Evolutionary conservation across 108 stramenopile species (phyloP), one percentile per base, ranked within the genome.

Genomic region (Cyclotella choctawhatcheeana): DNA sequence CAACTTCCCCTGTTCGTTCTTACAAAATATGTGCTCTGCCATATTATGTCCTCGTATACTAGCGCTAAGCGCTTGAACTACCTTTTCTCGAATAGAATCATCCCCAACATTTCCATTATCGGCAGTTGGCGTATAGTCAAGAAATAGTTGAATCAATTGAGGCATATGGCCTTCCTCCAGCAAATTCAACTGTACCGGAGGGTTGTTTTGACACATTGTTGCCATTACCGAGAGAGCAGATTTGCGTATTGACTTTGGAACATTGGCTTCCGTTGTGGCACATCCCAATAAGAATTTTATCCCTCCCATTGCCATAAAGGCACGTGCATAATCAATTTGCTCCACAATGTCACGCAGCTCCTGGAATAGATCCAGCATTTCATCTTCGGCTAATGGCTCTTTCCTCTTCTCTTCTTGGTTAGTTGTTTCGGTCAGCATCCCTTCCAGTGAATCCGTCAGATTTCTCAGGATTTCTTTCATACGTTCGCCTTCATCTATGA

Each of bases 311-410:
- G 87, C 69, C 55, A 73, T 70, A 67, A 92, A 95, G 21, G 89
- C 86, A 5, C 86, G 80, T 5, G 94, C 94, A 63, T 84, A 95
- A 66, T 95, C 94, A 52, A 95, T 92, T 73, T 95, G 94, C 66
- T 95, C 94, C 33, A 95, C 94, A 71, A 95, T 89, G 65, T 95
- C 94, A 33, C 90, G 85, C 17, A 95, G 70, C 73, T 95, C 94
- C 51, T 89, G 84, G 24, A 95, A 69, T 25, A 90, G 67, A 2
- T 89, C 89, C 25, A 88, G 71, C 58, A 90, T 68, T 5, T 86
- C 86, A 37, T 82, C 85, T 58, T 82, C n/a, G n/a, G n/a, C 83
- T 17, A 43, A 73, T 37, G 51, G 24, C 25, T 66, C 65, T 58
- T 35, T 77, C 35, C 58, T 26, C 35, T 73, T 82, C 37, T 64